Evolutionary conservation across 2,329 filamentous ascomycete species (phyloP).

Genomic region (Decorospora gaudefroyi): DNA sequence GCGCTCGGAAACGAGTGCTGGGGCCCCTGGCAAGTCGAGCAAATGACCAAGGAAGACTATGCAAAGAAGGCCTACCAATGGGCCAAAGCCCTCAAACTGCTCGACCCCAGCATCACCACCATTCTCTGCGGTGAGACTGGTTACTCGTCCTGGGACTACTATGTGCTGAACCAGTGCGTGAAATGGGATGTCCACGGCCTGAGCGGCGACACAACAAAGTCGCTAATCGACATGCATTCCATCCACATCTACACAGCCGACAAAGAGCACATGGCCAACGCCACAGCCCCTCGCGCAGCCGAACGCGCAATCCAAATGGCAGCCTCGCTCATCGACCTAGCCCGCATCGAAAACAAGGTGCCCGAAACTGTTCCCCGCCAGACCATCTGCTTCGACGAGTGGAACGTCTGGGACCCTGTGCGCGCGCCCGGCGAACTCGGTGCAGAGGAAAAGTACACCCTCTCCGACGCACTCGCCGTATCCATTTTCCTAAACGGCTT

Average conservation of each 20-base stretch:
- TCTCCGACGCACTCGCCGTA: constrained; percentile 77
- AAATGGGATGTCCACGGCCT: constrained; percentile 57
- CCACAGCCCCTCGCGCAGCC: constrained; percentile 65
- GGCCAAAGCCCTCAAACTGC: constrained; percentile 72
- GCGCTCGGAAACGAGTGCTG: constrained; percentile 73
- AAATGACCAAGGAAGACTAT: constrained; percentile 71
- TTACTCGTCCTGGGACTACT: constrained; percentile 70
- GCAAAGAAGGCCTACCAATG: constrained; percentile 70
- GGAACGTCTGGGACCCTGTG: constrained; percentile 80
- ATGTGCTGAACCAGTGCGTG: constrained; percentile 72
- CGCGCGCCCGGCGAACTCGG: constrained; percentile 72
- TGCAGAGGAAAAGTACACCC: constrained; percentile 71
- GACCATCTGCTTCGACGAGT: constrained; percentile 81
- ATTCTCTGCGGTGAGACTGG: constrained; percentile 76
- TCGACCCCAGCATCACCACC: constrained; percentile 70
- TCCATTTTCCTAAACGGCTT: constrained; percentile 77
- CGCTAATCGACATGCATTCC: constrained; percentile 76
- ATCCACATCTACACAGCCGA: constrained; percentile 78
- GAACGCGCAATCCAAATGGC: constrained; percentile 76
- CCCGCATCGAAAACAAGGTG: constrained; percentile 69
- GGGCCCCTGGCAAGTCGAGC: constrained; percentile 54
- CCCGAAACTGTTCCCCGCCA: constrained; percentile 63
- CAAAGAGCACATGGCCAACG: constrained; percentile 48
- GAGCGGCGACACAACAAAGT: constrained; percentile 51
- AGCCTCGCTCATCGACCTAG: constrained; percentile 71